Conservation (phyloP, 1,139 yeast species). For the Geotrichum candidum region DNA sequence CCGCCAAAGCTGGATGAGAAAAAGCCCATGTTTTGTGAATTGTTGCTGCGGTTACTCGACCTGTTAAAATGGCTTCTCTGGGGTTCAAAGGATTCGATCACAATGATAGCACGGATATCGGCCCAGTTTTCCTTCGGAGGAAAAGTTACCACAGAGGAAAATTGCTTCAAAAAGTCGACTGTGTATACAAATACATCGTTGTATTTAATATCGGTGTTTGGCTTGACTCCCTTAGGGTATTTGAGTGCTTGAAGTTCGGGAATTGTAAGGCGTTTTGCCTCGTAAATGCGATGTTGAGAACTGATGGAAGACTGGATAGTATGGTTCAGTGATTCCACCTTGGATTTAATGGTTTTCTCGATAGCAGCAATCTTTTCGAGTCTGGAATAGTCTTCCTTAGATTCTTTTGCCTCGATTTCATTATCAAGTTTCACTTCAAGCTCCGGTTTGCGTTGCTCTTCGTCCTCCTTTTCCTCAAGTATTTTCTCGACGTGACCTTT, state of each 20-base stretch:
- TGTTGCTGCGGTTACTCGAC: neutral
- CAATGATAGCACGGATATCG: conserved; percentile 38
- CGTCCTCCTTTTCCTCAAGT: neutral
- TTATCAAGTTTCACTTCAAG: neutral
- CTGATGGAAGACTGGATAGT: conserved; percentile 6
- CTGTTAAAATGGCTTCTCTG: neutral
- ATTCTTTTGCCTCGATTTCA: neutral
- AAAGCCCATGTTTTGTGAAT: neutral
- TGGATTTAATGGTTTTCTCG: neutral
- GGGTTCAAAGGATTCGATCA: conserved; percentile 19
- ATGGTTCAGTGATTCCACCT: neutral
- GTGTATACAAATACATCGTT: conserved; percentile 52
- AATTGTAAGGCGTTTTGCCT: conserved; percentile 41
- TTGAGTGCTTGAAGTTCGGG: conserved; percentile 49
- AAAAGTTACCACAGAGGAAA: conserved; percentile 53
- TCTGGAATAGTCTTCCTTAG: neutral
- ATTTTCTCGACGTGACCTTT: neutral
- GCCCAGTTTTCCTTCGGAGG: conserved; percentile 65
- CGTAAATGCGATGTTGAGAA: conserved; percentile 18
- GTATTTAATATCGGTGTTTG: conserved; percentile 37
- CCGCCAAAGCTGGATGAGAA: neutral
- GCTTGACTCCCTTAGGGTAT: conserved; percentile 58
- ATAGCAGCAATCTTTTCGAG: neutral
- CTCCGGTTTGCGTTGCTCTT: neutral
- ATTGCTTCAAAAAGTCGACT: conserved; percentile 74